These are phyloP conservation scores for Ilyonectria destructans DNA, from an alignment of 2,329 filamentous ascomycete species.

Conservation along the genomic window DNA sequence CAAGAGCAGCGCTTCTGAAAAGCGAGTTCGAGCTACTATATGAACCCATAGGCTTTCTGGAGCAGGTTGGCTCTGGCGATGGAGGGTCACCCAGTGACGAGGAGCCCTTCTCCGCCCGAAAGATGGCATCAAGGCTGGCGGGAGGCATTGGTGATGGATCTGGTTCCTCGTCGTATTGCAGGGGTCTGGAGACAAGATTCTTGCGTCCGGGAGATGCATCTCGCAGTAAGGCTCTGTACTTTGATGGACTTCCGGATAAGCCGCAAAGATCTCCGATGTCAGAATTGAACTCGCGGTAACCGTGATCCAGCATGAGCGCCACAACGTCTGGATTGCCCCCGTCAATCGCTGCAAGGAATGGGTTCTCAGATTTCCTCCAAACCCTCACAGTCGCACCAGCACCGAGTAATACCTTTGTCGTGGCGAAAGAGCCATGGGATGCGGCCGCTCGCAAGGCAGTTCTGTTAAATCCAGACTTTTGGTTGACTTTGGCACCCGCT, in stretches of 20 bases:
- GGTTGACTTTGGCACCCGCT: constrained; percentile 9
- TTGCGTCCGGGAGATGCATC: constrained; percentile 1
- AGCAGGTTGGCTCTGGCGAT: background rate
- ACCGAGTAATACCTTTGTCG: constrained; percentile 13
- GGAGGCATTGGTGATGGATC: background rate
- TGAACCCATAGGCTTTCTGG: background rate
- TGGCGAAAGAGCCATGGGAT: constrained; percentile 12
- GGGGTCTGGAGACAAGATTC: background rate
- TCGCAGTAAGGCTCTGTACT: constrained; percentile 11
- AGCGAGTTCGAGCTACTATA: background rate
- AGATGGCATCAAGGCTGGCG: background rate
- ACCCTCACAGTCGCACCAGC: constrained; percentile 2
- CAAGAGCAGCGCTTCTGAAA: background rate
- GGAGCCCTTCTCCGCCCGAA: background rate
- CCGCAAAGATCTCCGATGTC: background rate
- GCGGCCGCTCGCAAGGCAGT: constrained; percentile 27
- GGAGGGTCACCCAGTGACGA: background rate
- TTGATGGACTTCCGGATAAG: background rate
- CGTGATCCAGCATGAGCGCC: constrained; percentile 12
- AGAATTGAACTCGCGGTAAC: background rate
- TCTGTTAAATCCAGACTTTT: constrained; percentile 1
- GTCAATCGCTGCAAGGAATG: constrained; percentile 25
- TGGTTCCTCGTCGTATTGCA: background rate
- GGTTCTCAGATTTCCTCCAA: constrained; percentile 10
- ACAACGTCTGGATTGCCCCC: constrained; percentile 30